phyloP scores from a whole-genome alignment of 2,329 filamentous ascomycete species.

The Botrytis cinerea region DNA sequence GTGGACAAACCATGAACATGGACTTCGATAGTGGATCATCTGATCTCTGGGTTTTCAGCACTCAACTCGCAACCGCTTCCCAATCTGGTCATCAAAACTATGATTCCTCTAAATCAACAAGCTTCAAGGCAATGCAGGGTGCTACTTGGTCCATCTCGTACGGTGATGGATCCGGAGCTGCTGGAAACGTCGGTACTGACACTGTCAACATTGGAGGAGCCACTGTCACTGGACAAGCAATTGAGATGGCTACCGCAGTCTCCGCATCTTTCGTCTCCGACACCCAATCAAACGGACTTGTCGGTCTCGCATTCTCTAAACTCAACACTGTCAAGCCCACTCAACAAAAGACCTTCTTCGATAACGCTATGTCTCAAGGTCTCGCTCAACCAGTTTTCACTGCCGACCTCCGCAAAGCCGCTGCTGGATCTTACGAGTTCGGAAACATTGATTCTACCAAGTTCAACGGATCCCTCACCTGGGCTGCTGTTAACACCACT shows the following conservation, averaged over 20 bases:
- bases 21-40: conserved; percentile 43
- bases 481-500: conserved; percentile 50
- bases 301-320: conserved; percentile 57
- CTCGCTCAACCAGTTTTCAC: conserved; percentile 60
- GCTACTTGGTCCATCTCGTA: conserved; percentile 43
- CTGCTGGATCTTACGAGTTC: conserved; percentile 55
- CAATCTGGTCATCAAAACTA: conserved; percentile 40
- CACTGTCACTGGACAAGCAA: conserved; percentile 40
- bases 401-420: conserved; percentile 52
- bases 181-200: conserved; percentile 43
- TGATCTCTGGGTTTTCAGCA: conserved; percentile 44
- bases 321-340: conserved; percentile 42
- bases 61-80: conserved; percentile 37
- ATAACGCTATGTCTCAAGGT: conserved; percentile 37
- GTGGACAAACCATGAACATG: conserved; percentile 41
- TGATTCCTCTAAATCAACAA: conserved; percentile 38
- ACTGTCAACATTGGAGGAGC: conserved; percentile 43
- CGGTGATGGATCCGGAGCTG: conserved; percentile 45
- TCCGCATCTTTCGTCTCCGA: conserved; percentile 43
- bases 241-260: conserved; percentile 42
- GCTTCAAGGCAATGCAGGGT: conserved; percentile 37
- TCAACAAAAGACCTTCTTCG: conserved; percentile 43
- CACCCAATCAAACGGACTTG: conserved; percentile 55
- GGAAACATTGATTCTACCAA: conserved; percentile 55
- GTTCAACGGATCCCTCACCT: conserved; percentile 56